Percentiles rank a stretch among this genome's conserved stretches.
Conservation (phyloP, 352 stramenopile genomes). For the Phytophthora chlamydospora region DNA sequence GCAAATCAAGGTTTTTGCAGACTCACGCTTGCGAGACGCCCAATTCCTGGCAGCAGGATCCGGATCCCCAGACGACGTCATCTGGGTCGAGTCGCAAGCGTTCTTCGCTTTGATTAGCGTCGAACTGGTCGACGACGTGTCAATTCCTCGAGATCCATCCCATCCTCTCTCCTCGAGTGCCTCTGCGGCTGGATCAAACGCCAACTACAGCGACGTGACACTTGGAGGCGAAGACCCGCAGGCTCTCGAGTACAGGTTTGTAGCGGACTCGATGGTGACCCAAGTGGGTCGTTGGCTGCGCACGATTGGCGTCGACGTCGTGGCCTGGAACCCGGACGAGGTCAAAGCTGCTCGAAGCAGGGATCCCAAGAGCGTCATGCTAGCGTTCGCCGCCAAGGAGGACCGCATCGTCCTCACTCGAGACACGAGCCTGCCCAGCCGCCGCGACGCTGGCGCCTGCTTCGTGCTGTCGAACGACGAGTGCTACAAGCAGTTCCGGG, state of each 20-base stretch:
- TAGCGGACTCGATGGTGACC: conserved; percentile 79
- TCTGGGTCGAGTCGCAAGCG: conserved; percentile 47
- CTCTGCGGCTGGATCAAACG: conserved; percentile 7
- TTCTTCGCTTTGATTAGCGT: conserved; percentile 53
- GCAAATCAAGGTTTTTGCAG: conserved; percentile 44
- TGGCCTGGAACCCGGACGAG: conserved; percentile 48
- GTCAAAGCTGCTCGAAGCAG: conserved; percentile 11
- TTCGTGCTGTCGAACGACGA: conserved; percentile 59
- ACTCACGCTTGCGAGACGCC: conserved; percentile 35
- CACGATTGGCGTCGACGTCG: conserved; percentile 74
- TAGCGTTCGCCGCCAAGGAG: conserved; percentile 40
- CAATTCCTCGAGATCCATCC: conserved; percentile 3
- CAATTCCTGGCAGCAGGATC: conserved; percentile 50
- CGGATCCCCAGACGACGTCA: conserved; percentile 46
- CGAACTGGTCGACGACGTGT: conserved; percentile 40
- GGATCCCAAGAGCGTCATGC: conserved; percentile 33
- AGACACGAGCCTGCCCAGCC: conserved; percentile 46
- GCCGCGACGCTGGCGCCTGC: conserved; percentile 55
- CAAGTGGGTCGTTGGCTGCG: conserved; percentile 73
- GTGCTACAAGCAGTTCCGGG: conserved; percentile 60
- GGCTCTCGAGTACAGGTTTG: conserved; percentile 58
- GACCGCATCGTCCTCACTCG: conserved; percentile 61
- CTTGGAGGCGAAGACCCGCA: conserved; percentile 5
- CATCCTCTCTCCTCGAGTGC: neutral
- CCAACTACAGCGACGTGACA: neutral